Evolutionary conservation across 371 early-diverging fungal species (phyloP).

Genomic region (Syncephalastrum contaminatum): DNA sequence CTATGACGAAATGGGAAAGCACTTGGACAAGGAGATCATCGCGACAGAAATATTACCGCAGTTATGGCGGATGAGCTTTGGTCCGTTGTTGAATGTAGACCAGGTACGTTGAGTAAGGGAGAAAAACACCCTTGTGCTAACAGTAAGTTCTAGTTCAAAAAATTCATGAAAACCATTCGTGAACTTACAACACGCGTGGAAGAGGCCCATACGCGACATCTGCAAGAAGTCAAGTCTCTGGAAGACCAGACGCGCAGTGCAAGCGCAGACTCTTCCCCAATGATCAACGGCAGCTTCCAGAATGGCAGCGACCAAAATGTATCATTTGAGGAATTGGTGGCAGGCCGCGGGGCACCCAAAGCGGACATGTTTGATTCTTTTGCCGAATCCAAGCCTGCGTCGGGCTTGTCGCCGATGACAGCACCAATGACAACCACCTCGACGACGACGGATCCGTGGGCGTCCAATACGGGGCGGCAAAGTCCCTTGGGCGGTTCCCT

Average conservation of each 20-base stretch:
- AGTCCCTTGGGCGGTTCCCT: constrained; percentile 14
- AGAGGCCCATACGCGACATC: constrained; percentile 63
- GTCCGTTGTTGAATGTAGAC: constrained; percentile 63
- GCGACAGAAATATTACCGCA: constrained; percentile 79
- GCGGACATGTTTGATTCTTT: constrained; percentile 19
- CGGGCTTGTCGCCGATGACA: neutral
- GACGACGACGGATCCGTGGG: constrained; percentile 1
- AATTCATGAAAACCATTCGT: constrained; percentile 68
- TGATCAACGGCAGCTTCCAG: constrained; percentile 3
- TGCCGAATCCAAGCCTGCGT: neutral
- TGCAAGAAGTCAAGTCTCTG: constrained; percentile 58
- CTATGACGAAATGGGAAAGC: constrained; percentile 76
- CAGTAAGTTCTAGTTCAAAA: constrained; percentile 48
- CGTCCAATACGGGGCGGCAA: constrained; percentile 9
- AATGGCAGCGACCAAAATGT: constrained; percentile 14
- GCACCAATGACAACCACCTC: constrained; percentile 8
- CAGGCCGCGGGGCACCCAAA: constrained; percentile 13
- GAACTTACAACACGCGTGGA: constrained; percentile 65
- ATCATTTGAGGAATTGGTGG: constrained; percentile 42
- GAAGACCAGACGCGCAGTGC: constrained; percentile 59
- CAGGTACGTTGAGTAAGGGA: constrained; percentile 49
- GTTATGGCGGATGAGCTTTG: constrained; percentile 77
- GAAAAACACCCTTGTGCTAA: neutral
- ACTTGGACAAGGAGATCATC: constrained; percentile 71
- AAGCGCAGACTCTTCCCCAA: constrained; percentile 13